Conservation (phyloP, 257 asterid genomes). For the Gentiana macrophylla region DNA sequence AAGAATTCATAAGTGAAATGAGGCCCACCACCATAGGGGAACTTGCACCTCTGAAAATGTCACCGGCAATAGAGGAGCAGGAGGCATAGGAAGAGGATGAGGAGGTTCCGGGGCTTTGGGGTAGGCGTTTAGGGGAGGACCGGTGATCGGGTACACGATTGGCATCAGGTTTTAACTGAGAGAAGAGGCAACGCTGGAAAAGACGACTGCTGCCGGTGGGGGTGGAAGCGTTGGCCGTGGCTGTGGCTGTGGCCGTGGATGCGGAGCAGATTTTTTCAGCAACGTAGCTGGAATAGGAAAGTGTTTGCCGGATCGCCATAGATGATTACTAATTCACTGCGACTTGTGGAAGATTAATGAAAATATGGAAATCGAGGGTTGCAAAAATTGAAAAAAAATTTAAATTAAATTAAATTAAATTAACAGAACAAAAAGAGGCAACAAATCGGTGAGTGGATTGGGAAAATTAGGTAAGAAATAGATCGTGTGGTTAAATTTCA, state of each 20-base stretch:
- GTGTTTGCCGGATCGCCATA: constrained; percentile 87
- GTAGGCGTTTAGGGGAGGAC: constrained; percentile 16
- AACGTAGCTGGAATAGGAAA: constrained; percentile 60
- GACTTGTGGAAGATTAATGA: constrained; percentile 23
- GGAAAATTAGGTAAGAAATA: too few relatives aligned
- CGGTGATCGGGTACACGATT: constrained; percentile 23
- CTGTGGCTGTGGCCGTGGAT: too few relatives aligned
- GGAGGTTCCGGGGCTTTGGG: constrained; percentile 6
- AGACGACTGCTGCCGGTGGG: constrained; percentile 22
- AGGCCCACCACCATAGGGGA: constrained; percentile 42
- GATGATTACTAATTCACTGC: background rate
- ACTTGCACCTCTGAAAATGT: constrained; percentile 29
- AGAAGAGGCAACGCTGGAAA: constrained; percentile 39
- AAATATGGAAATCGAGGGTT: constrained; percentile 12
- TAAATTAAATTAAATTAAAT: too few relatives aligned
- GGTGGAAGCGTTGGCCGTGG: too few relatives aligned
- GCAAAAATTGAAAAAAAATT: too few relatives aligned
- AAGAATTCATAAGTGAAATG: constrained; percentile 22
- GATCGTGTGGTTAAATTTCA: too few relatives aligned
- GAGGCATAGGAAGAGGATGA: constrained; percentile 9
- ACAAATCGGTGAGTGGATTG: too few relatives aligned
- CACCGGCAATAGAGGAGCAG: constrained; percentile 39
- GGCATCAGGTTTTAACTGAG: constrained; percentile 41
- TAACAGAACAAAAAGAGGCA: too few relatives aligned
- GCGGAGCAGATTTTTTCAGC: constrained; percentile 49